Evolutionary conservation across 2,329 filamentous ascomycete species (phyloP).

Genomic region (Teratosphaeria destructans): DNA sequence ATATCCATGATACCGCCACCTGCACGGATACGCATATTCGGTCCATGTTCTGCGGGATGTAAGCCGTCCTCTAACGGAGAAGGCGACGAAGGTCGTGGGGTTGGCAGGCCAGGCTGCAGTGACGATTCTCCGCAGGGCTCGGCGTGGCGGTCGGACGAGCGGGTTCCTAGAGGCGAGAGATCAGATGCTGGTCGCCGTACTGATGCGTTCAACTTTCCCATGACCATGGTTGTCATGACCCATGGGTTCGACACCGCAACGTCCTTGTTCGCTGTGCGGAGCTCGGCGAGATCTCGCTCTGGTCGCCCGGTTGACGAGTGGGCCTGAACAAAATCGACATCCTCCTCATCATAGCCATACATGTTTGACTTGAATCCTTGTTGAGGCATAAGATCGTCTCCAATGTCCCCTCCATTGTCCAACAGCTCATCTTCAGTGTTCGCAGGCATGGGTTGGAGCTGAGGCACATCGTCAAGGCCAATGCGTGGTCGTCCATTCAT

Average conservation of each 20-base stretch:
- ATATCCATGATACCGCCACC: not conserved
- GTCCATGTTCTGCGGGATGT: conserved; percentile 14
- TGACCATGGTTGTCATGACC: conserved; percentile 37
- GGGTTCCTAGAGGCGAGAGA: not conserved
- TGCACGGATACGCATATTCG: conserved; percentile 3
- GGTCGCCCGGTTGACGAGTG: conserved; percentile 9
- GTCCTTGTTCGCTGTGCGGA: conserved; percentile 23
- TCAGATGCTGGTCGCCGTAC: not conserved
- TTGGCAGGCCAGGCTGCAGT: conserved; percentile 11
- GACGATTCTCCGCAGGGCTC: not conserved
- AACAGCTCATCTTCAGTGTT: not conserved
- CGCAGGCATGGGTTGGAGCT: not conserved
- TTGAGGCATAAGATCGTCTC: not conserved
- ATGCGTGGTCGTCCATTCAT: not conserved
- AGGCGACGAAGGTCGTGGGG: conserved; percentile 24
- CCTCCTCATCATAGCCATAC: conserved; percentile 28
- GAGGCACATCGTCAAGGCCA: not conserved
- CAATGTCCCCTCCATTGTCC: not conserved
- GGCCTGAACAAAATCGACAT: conserved; percentile 14
- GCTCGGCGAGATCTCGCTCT: conserved; percentile 21
- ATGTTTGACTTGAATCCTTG: conserved; percentile 21
- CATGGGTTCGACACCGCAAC: conserved; percentile 37
- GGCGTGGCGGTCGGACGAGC: not conserved
- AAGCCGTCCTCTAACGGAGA: conserved; percentile 7
- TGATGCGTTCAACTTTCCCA: conserved; percentile 36